Percentiles rank a stretch among this genome's conserved stretches.
Evolutionary conservation across 306 rosid genomes (phyloP).

Genomic region (Lathyrus tuberosus): DNA sequence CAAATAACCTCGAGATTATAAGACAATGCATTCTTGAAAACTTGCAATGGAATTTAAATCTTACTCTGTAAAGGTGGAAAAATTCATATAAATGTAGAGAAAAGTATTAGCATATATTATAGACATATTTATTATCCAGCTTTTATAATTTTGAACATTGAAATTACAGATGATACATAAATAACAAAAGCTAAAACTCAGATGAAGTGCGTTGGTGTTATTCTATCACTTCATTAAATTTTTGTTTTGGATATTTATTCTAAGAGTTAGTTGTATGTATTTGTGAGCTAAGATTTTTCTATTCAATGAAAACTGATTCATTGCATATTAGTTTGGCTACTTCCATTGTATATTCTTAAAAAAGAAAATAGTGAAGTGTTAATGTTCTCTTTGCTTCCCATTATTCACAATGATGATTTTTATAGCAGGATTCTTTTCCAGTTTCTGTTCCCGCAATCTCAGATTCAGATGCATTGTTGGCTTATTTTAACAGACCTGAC

Average conservation of each 20-base stretch:
- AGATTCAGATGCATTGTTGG: slow-evolving; percentile 8
- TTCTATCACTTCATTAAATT: background rate
- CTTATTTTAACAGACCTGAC: slow-evolving; percentile 8
- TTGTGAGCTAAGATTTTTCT: slow-evolving; percentile 18
- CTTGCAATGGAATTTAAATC: too few species aligned
- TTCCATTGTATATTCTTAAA: background rate
- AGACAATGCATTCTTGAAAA: too few species aligned
- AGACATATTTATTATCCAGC: too few species aligned
- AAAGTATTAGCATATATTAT: too few species aligned
- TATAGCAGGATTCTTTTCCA: slow-evolving; percentile 35
- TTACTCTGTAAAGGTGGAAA: too few species aligned
- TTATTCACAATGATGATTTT: slow-evolving; percentile 25
- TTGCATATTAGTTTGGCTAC: slow-evolving; percentile 4
- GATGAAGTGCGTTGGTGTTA: too few species aligned
- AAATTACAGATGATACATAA: too few species aligned
- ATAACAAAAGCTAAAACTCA: too few species aligned
- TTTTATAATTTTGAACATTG: too few species aligned
- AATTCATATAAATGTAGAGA: too few species aligned
- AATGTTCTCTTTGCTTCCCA: slow-evolving; percentile 3
- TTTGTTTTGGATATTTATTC: slow-evolving; percentile 12
- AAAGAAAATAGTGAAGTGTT: background rate
- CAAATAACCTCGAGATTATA: too few species aligned
- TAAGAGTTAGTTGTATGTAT: background rate
- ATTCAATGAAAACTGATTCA: slow-evolving; percentile 2
- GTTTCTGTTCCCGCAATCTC: slow-evolving; percentile 9